phyloP scores from a whole-genome alignment of 768 basidiomycete species.

The Mycena filopes region DNA sequence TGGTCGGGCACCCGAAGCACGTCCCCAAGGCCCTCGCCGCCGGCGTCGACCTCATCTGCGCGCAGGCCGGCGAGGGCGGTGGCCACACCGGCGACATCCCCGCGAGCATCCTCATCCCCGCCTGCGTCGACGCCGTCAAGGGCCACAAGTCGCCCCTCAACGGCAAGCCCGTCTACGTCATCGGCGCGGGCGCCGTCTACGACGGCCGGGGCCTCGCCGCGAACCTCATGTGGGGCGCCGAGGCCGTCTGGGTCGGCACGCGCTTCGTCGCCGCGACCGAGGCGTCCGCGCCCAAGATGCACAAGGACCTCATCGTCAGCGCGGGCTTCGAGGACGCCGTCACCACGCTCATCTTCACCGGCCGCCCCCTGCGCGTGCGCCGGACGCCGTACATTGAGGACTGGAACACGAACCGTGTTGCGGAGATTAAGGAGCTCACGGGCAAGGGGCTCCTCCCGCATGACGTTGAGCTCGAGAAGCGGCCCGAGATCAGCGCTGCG shows the following conservation, averaged over 20 bases:
- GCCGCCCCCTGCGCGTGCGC: conserved; percentile 87
- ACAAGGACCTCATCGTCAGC: conserved; percentile 81
- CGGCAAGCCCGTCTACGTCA: conserved; percentile 85
- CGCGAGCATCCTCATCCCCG: conserved; percentile 89
- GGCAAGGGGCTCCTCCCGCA: conserved; percentile 86
- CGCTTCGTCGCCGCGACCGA: conserved; percentile 88
- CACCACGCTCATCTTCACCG: conserved; percentile 90
- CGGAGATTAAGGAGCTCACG: conserved; percentile 86
- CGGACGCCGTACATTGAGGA: conserved; percentile 88
- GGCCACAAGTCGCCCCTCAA: conserved; percentile 84
- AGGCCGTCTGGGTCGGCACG: conserved; percentile 89
- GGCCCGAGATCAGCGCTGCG: conserved; percentile 81
- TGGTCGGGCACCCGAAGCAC: conserved; percentile 97
- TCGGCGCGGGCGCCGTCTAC: conserved; percentile 94
- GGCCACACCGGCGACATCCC: conserved; percentile 90
- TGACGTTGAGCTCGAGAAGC: conserved; percentile 75
- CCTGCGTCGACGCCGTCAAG: conserved; percentile 86
- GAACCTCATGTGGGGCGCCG: conserved; percentile 89
- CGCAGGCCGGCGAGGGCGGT: conserved; percentile 93
- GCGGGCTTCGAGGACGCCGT: conserved; percentile 83
- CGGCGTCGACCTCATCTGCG: conserved; percentile 94
- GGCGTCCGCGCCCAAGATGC: conserved; percentile 83
- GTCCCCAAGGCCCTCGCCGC: conserved; percentile 81
- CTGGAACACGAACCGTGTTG: conserved; percentile 84
- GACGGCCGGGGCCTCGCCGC: conserved; percentile 90